Conservation (phyloP, 2,329 filamentous ascomycete genomes). For the Cercospora sp. region DNA sequence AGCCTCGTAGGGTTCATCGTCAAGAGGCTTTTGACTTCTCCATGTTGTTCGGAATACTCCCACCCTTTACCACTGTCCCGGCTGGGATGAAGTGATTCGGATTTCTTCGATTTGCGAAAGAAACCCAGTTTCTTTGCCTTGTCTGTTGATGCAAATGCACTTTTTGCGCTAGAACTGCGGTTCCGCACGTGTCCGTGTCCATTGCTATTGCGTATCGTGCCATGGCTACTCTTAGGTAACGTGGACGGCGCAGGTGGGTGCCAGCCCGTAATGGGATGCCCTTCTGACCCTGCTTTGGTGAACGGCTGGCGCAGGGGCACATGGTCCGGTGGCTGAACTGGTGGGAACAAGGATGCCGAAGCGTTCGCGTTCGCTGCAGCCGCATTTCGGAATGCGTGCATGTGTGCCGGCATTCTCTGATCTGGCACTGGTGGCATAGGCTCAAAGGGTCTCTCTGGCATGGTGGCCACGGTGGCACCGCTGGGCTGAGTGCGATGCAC, state of each 20-base stretch:
- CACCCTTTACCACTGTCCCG: neutral
- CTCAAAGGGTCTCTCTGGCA: conserved; percentile 6
- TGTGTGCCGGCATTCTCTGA: conserved; percentile 35
- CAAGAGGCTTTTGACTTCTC: neutral
- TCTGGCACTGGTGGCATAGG: conserved; percentile 8
- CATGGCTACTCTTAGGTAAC: conserved; percentile 15
- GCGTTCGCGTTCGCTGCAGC: conserved; percentile 24
- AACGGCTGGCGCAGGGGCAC: conserved; percentile 30
- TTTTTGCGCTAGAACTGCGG: conserved; percentile 24
- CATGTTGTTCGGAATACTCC: neutral
- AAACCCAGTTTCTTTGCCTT: conserved; percentile 35
- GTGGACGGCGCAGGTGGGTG: conserved; percentile 35
- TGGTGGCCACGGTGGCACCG: conserved; percentile 21
- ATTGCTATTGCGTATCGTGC: conserved; percentile 11
- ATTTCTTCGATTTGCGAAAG: conserved; percentile 26
- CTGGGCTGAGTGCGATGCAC: conserved; percentile 20
- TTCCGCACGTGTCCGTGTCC: conserved; percentile 16
- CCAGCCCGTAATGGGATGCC: conserved; percentile 39
- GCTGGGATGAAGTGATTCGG: conserved; percentile 16
- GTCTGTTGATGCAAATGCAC: conserved; percentile 28
- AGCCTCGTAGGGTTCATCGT: neutral
- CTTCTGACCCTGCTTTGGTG: conserved; percentile 29
- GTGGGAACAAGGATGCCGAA: conserved; percentile 34
- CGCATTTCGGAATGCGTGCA: conserved; percentile 36
- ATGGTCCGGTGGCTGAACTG: conserved; percentile 30